Percentiles rank a stretch among this genome's conserved stretches.
phyloP scores from a whole-genome alignment of 306 rosid genomes.

The Ziziphus jujuba region DNA sequence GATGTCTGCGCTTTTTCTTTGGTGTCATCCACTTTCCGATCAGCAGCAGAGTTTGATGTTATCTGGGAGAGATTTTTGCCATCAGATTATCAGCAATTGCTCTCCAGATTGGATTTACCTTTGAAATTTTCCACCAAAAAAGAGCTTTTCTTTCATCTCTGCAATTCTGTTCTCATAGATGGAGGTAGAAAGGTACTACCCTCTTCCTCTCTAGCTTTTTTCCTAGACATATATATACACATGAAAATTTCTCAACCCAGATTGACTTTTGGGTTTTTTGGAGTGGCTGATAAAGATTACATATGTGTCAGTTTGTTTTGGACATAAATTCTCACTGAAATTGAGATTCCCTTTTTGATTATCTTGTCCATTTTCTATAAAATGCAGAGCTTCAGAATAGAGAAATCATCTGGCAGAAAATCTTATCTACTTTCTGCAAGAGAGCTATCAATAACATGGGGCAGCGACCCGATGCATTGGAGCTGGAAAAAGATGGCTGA shows the following conservation, averaged over 20 bases:
- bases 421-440: slow-evolving; percentile 50
- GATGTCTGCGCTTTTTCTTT: slow-evolving; percentile 42
- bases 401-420: slow-evolving; percentile 41
- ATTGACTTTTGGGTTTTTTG: too few species aligned
- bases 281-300: too few species aligned
- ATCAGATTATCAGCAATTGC: slow-evolving; percentile 33
- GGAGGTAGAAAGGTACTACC: slow-evolving; percentile 44
- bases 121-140: slow-evolving; percentile 37
- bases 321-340: too few species aligned
- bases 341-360: background rate
- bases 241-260: too few species aligned
- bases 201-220: too few species aligned
- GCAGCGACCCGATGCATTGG: slow-evolving; percentile 51
- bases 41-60: slow-evolving; percentile 40
- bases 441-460: slow-evolving; percentile 49
- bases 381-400: slow-evolving; percentile 51
- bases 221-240: too few species aligned
- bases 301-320: too few species aligned
- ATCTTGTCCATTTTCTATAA: background rate
- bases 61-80: slow-evolving; percentile 66
- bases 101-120: slow-evolving; percentile 34
- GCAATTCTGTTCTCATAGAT: slow-evolving; percentile 45
- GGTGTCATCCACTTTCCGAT: slow-evolving; percentile 41
- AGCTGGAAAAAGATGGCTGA: slow-evolving; percentile 43
- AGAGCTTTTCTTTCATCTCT: slow-evolving; percentile 43